Evolutionary conservation across 2,329 filamentous ascomycete genomes (phyloP).

Genomic region (Bisporella sp.): DNA sequence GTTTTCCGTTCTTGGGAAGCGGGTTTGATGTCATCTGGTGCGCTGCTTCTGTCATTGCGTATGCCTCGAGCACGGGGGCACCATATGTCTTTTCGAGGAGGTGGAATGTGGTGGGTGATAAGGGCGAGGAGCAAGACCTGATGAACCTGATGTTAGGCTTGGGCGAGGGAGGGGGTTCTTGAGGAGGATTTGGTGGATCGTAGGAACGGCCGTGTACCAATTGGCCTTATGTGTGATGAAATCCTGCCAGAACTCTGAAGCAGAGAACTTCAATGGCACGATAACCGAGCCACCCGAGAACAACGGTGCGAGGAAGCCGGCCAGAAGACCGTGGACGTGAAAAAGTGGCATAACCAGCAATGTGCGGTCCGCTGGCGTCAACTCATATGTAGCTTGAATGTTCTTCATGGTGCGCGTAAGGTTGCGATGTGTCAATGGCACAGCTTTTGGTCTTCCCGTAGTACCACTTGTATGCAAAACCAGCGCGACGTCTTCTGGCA

Average conservation of each 20-base stretch:
- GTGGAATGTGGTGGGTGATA: conserved; percentile 75
- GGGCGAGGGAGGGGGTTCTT: conserved; percentile 63
- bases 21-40: conserved; percentile 80
- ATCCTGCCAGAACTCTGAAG: conserved; percentile 74
- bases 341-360: conserved; percentile 88
- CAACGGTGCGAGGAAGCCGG: conserved; percentile 72
- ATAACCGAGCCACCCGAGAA: conserved; percentile 71
- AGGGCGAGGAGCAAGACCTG: conserved; percentile 76
- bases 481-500: conserved; percentile 73
- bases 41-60: conserved; percentile 87
- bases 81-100: conserved; percentile 69
- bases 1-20: conserved; percentile 56
- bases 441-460: conserved; percentile 78
- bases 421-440: conserved; percentile 75
- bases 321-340: conserved; percentile 83
- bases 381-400: conserved; percentile 69
- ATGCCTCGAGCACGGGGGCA: conserved; percentile 80
- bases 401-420: conserved; percentile 78
- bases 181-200: conserved; percentile 84
- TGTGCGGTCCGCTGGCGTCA: conserved; percentile 66
- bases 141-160: conserved; percentile 76
- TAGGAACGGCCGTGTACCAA: conserved; percentile 92
- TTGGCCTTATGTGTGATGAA: conserved; percentile 70
- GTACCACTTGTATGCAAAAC: conserved; percentile 82
- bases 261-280: conserved; percentile 73